These are phyloP conservation scores for Annulohypoxylon stygium DNA, from an alignment of 495 filamentous ascomycete genomes.

Conservation along the genomic window DNA sequence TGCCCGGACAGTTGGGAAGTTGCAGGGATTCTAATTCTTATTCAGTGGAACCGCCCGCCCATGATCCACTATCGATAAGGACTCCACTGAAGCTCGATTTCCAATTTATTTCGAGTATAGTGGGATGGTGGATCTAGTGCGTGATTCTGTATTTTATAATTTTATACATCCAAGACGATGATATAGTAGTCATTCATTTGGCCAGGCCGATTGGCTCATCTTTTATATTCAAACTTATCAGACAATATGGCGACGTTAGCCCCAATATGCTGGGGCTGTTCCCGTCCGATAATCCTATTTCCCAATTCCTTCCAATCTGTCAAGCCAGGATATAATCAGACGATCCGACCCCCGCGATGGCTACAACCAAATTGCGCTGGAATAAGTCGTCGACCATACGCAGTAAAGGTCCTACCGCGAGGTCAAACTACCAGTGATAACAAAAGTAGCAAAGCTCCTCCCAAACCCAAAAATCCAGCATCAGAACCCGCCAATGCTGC, in stretches of 20 bases:
- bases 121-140: neutral
- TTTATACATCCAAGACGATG: neutral
- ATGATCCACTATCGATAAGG: constrained; percentile 35
- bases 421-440: constrained; percentile 7
- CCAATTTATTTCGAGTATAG: neutral
- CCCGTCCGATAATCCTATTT: constrained; percentile 22
- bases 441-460: neutral
- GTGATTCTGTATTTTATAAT: neutral
- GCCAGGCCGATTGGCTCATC: constrained; percentile 21
- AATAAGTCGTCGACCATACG: constrained; percentile 51
- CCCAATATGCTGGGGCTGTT: constrained; percentile 31
- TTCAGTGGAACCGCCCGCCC: neutral
- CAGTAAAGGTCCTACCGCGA: constrained; percentile 49
- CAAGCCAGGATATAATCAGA: constrained; percentile 8
- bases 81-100: constrained; percentile 7
- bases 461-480: neutral
- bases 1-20: constrained; percentile 4
- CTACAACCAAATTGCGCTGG: constrained; percentile 41
- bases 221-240: neutral
- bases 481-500: neutral
- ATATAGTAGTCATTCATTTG: constrained; percentile 3
- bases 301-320: constrained; percentile 15
- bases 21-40: constrained; percentile 1
- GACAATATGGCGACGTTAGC: constrained; percentile 24
- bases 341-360: constrained; percentile 7